A percentile compares a stretch with the other conserved stretches of the same genome.
Conservation (phyloP, 805 yeast genomes). For the Debaryomyces castellii region DNA sequence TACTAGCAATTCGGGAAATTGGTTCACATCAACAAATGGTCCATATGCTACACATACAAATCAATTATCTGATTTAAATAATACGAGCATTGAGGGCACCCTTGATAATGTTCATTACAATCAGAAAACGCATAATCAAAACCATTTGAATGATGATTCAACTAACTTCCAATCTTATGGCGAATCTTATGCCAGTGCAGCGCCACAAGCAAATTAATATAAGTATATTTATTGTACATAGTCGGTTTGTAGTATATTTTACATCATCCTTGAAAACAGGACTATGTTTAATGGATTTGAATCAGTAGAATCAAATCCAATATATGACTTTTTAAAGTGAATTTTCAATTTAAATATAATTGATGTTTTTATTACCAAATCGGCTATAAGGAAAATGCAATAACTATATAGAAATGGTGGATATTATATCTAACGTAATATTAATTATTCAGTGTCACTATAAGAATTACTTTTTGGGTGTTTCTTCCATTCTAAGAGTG, state of each 20-base stretch:
- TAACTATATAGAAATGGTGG: not conserved
- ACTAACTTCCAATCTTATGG: not conserved
- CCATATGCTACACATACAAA: not conserved
- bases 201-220: not conserved
- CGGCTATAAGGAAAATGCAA: not conserved
- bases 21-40: not conserved
- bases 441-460: slow-evolving; percentile 3
- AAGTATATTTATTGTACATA: not conserved
- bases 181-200: not conserved
- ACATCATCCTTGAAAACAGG: not conserved
- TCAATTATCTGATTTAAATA: not conserved
- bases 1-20: not conserved
- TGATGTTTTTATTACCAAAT: not conserved
- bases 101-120: not conserved
- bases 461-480: slow-evolving; percentile 8
- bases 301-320: no score
- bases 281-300: not conserved
- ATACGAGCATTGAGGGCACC: not conserved
- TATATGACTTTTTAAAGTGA: no score
- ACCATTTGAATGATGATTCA: not conserved
- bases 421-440: not conserved
- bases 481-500: slow-evolving; percentile 53
- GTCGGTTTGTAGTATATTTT: not conserved
- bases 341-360: not conserved
- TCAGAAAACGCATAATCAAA: not conserved